Evolutionary conservation across 306 rosid genomes (phyloP), one percentile per base, ranked within the genome.

Genomic region (Prunus campanulata): DNA sequence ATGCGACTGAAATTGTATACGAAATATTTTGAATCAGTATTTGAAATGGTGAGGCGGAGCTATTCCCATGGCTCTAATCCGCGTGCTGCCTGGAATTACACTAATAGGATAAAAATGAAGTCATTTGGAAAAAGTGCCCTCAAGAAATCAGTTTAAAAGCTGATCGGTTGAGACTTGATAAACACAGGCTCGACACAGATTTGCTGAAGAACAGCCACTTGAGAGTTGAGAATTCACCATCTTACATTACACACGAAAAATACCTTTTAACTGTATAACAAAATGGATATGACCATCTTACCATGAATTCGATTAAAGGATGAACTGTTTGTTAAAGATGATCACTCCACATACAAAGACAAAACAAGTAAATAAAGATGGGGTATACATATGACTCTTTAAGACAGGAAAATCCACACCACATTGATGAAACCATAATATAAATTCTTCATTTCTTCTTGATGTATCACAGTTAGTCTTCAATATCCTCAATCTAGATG

Each of bases 401-500:
- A 42, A 46, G 29, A 22, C 27, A 4, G 54, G 18, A 11, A 59
- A 74, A 5, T 74, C 50, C 60, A 29, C 13, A 67, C 1, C 9
- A 46, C 11, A 67, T 29, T 8, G n/a, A 62, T 29, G 44, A 62
- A 62, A 62, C 44, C 14, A 27, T 25, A 27, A 4, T 14, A 2
- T 27, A 30, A 62, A 2, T 47, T 49, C 60, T 57, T 61, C 76
- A 20, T 67, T 62, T 27, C 50, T 52, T 66, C 57, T 52, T 14
- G 72, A 75, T 49, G 35, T 62, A 44, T 32, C 60, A 51, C 71
- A 25, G 30, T 59, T n/a, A 56, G 57, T 78, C 66, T 78, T 35
- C 46, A 67, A 66, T 79, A 72, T 76, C 88, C 79, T 91, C 88
- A 93, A 82, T 91, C 97, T 47, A 92, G 83, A 72, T 81, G 89